These are phyloP conservation scores for Apiotrichum sp. DNA, from an alignment of 1,284 basidiomycete genomes.

Conservation along the genomic window DNA sequence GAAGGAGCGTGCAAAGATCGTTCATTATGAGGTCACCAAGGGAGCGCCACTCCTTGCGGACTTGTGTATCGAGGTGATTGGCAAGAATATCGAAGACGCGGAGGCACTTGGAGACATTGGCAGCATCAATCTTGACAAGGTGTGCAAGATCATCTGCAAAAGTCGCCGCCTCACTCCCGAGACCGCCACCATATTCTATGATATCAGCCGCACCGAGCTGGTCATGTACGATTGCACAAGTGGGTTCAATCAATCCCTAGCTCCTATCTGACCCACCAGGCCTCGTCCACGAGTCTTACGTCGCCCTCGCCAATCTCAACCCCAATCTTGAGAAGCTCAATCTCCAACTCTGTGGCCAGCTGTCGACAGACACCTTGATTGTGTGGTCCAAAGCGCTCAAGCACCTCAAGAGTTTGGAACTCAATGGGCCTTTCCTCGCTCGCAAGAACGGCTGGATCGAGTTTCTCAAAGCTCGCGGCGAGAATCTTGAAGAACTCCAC, in stretches of 20 bases:
- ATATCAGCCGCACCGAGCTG: slow-evolving; percentile 60
- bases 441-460: slow-evolving; percentile 65
- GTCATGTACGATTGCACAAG: slow-evolving; percentile 86
- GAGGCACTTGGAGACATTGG: slow-evolving; percentile 86
- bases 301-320: slow-evolving; percentile 67
- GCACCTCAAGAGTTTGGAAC: slow-evolving; percentile 64
- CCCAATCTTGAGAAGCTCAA: slow-evolving; percentile 71
- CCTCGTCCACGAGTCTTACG: slow-evolving; percentile 61
- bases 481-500: slow-evolving; percentile 63
- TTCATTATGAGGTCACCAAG: slow-evolving; percentile 63
- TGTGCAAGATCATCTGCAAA: slow-evolving; percentile 77
- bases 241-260: slow-evolving; percentile 47
- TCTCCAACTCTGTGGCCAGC: slow-evolving; percentile 80
- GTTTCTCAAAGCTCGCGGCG: slow-evolving; percentile 64
- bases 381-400: slow-evolving; percentile 62
- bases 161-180: slow-evolving; percentile 75
- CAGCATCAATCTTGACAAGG: slow-evolving; percentile 67
- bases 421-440: slow-evolving; percentile 85
- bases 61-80: slow-evolving; percentile 78
- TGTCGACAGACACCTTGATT: slow-evolving; percentile 63
- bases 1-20: slow-evolving; percentile 48
- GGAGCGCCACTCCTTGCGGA: slow-evolving; percentile 63
- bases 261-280: slow-evolving; percentile 49
- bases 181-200: slow-evolving; percentile 79
- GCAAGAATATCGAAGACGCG: slow-evolving; percentile 79